phyloP scores from a whole-genome alignment of 2,329 filamentous ascomycete species.

The Elsinoe batatas region DNA sequence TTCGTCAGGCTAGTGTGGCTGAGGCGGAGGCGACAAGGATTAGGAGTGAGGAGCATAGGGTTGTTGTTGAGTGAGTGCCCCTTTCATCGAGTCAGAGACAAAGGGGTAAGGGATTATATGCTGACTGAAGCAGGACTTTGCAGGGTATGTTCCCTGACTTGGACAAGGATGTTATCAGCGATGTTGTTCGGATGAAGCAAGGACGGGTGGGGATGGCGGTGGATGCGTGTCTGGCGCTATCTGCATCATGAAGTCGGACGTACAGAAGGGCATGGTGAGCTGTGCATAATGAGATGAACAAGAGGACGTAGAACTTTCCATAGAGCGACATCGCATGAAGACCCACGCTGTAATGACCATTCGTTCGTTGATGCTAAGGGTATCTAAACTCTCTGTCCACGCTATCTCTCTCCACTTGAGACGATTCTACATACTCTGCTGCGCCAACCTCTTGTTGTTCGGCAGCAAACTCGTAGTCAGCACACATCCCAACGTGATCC shows the following conservation, averaged over 20 bases:
- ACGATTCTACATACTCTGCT: slow-evolving; percentile 24
- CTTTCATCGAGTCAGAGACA: neutral
- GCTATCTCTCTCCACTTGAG: neutral
- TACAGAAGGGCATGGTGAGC: neutral
- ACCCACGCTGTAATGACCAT: neutral
- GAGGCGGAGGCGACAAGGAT: slow-evolving; percentile 76
- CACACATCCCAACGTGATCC: slow-evolving; percentile 44
- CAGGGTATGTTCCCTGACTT: slow-evolving; percentile 95
- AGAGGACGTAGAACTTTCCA: neutral
- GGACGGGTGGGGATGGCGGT: slow-evolving; percentile 49
- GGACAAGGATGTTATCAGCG: slow-evolving; percentile 87
- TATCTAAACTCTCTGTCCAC: neutral
- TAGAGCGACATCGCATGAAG: neutral
- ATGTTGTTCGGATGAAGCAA: slow-evolving; percentile 92
- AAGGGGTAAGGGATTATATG: slow-evolving; percentile 10
- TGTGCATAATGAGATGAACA: neutral
- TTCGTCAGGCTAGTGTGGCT: slow-evolving; percentile 82
- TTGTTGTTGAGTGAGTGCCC: slow-evolving; percentile 63
- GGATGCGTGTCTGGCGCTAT: slow-evolving; percentile 39
- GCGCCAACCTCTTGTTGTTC: slow-evolving; percentile 25
- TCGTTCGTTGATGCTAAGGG: slow-evolving; percentile 17
- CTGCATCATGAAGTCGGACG: slow-evolving; percentile 12
- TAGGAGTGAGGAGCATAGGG: slow-evolving; percentile 73
- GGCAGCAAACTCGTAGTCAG: slow-evolving; percentile 43
- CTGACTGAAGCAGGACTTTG: slow-evolving; percentile 49